Percentiles rank a stretch among this genome's conserved stretches.
phyloP scores from a whole-genome alignment of 495 filamentous ascomycete genomes.

The Aspergillus cavernicola region DNA sequence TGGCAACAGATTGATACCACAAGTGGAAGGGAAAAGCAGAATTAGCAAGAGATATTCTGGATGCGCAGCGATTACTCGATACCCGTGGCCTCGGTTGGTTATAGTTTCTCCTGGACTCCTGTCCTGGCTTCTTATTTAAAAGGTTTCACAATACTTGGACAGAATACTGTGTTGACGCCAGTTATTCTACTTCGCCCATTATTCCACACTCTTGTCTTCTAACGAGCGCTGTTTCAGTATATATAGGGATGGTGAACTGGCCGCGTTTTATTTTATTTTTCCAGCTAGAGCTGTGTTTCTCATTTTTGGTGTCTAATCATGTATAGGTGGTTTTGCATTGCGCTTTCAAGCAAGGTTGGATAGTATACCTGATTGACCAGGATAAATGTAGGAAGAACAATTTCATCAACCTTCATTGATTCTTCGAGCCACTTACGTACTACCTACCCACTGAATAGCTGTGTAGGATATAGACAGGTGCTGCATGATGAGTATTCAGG shows the following conservation, averaged over 20 bases:
- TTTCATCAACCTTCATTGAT: not conserved
- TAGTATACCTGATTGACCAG: not conserved
- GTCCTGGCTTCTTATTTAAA: not conserved
- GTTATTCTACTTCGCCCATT: not conserved
- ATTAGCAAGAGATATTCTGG: conserved; percentile 6
- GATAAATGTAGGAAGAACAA: not conserved
- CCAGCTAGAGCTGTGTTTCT: not conserved
- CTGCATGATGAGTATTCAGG: too few relatives aligned
- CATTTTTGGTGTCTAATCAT: not conserved
- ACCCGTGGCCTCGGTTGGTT: conserved; percentile 30
- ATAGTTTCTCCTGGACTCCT: not conserved
- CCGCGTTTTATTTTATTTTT: not conserved
- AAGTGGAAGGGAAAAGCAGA: not conserved
- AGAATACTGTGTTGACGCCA: not conserved
- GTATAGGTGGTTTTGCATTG: not conserved
- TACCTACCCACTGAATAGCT: too few relatives aligned
- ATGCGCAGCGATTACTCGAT: conserved; percentile 29
- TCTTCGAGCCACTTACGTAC: too few relatives aligned
- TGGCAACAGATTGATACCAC: not conserved
- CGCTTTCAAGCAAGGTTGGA: not conserved
- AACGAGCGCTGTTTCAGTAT: not conserved
- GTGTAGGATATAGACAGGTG: too few relatives aligned
- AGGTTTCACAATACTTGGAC: not conserved
- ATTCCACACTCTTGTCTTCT: not conserved
- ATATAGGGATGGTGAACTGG: not conserved